Evolutionary conservation across 1,284 basidiomycete species (phyloP).

Genomic region (Sphaerobolus stellatus): DNA sequence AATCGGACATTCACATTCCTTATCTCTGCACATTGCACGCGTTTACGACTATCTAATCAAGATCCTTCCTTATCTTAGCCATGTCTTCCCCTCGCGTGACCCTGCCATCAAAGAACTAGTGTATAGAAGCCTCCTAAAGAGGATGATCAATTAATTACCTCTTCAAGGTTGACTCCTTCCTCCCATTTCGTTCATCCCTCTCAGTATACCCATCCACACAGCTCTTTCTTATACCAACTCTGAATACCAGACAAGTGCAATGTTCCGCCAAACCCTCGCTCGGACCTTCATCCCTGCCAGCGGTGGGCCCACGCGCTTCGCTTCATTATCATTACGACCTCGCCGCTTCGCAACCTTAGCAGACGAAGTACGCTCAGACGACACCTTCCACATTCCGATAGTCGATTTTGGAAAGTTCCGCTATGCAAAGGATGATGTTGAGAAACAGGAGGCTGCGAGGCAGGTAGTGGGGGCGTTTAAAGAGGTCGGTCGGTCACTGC

Average conservation of each 20-base stretch:
- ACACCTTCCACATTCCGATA: conserved; percentile 56
- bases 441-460: conserved; percentile 63
- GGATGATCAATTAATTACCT: too few species aligned
- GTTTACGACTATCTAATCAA: too few species aligned
- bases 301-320: background rate
- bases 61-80: too few species aligned
- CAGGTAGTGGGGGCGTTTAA: conserved; percentile 77
- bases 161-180: too few species aligned
- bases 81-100: too few species aligned
- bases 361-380: conserved; percentile 16
- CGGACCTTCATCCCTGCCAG: background rate
- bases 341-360: conserved; percentile 5
- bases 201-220: too few species aligned
- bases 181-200: too few species aligned
- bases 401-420: conserved; percentile 75
- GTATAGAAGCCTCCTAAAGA: too few species aligned
- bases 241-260: background rate
- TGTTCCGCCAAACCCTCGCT: background rate
- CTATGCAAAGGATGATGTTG: conserved; percentile 36
- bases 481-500: conserved; percentile 40
- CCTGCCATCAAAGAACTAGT: too few species aligned
- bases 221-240: background rate
- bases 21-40: too few species aligned
- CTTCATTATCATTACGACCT: too few species aligned
- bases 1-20: too few species aligned